Evolutionary conservation across 495 filamentous ascomycete genomes (phyloP), one percentile per base, ranked within the genome.

Genomic region (Penicillium psychrofluorescens): DNA sequence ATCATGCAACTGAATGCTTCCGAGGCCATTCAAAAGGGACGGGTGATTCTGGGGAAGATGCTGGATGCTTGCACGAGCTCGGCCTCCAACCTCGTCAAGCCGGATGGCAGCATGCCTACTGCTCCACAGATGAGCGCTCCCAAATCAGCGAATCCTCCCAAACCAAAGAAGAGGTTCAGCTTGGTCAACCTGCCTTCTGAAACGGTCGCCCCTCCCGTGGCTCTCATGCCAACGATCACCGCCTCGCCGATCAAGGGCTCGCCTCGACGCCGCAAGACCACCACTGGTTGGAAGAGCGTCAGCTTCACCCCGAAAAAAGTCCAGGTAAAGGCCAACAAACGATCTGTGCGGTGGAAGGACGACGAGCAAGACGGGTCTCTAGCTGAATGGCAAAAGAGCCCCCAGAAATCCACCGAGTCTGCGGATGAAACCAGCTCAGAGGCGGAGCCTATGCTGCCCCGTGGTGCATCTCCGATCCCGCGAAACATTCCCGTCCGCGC

Each of bases 341-440:
- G 87, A 53, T 79, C 76, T 32, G 92, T 98, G 11, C 76, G 90
- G 42, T 98, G 94, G 94, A 82, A 85, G 37, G 92, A 98, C 57
- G 92, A 97, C 53, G 85, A 85, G 40, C 78, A 81, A 27, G 84
- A 96, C 55, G 88, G 88, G 8, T 75, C 82, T 29, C 67, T 96
- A 28, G 86, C 87, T 42, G 91, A 95, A 55, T 95, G 89, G 49
- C 84, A 90, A 58, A 86, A 86, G 64, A 94, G 90, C 5, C 91
- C 89, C 22, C 72, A 86, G 54, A 85, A 79, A 55, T 62, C 74
- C 28, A 54, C 56, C 7, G 43, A 50, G 1, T 50, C 49, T 31
- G 65, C 68, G 5, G 77, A 76, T n/a, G 75, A 78, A 41, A 52
- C 47, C 10, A 74, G 78, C 27, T 76, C 76, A 0, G 62, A 69